Evolutionary conservation across 306 rosid species (phyloP).

Genomic region (Vicia sativa): DNA sequence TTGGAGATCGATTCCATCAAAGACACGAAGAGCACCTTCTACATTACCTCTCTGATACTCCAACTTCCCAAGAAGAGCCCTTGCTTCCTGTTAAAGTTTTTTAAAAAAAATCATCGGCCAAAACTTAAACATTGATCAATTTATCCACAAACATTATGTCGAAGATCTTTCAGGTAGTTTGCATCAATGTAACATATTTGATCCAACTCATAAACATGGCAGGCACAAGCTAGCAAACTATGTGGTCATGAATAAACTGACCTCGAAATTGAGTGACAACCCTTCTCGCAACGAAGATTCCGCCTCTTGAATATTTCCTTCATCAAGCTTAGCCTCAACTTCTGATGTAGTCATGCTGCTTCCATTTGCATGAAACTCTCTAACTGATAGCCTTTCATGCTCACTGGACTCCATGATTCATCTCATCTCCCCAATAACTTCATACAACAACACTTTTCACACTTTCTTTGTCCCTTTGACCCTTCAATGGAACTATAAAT

Average conservation of each 20-base stretch:
- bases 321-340: conserved; percentile 84
- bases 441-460: conserved; percentile 33
- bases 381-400: conserved; percentile 39
- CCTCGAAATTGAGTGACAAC: conserved; percentile 89
- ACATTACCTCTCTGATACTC: conserved; percentile 98
- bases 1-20: conserved; percentile 93
- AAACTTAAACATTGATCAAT: conserved; percentile 4
- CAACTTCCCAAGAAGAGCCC: conserved; percentile 96
- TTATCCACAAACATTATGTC: conserved; percentile 12
- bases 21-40: conserved; percentile 90
- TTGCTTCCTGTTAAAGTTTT: conserved; percentile 77
- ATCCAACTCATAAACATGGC: too few species aligned
- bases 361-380: conserved; percentile 81
- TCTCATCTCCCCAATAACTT: conserved; percentile 48
- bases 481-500: background rate
- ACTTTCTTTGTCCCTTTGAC: conserved; percentile 35
- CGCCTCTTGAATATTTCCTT: conserved; percentile 94
- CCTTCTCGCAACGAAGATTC: conserved; percentile 86
- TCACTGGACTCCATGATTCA: conserved; percentile 64
- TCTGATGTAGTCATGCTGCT: conserved; percentile 56
- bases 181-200: too few species aligned
- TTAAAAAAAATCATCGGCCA: conserved; percentile 29
- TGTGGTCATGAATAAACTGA: conserved; percentile 36
- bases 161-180: background rate
- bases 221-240: background rate